Evolutionary conservation across 225 moss, liverwort and hornwort genomes (phyloP).

Genomic region (Polytrichum formosum): DNA sequence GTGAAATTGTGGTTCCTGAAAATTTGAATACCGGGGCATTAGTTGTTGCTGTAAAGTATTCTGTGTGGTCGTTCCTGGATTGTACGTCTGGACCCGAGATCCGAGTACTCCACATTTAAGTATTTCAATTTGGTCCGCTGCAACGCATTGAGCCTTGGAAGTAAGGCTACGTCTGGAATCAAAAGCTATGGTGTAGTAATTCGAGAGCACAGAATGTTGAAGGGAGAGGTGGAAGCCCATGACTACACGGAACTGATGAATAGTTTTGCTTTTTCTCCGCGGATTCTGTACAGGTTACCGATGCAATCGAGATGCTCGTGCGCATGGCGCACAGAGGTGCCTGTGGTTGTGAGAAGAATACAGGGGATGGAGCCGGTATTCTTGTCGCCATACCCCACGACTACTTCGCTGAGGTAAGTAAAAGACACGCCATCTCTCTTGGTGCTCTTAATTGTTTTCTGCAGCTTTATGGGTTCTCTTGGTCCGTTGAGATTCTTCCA

Average conservation of each 20-base stretch:
- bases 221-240: too few species aligned
- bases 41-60: too few species aligned
- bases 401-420: slow-evolving; percentile 51
- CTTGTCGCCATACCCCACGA: slow-evolving; percentile 64
- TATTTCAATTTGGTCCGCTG: background rate
- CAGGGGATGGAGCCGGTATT: slow-evolving; percentile 78
- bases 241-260: too few species aligned
- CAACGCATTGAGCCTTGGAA: background rate
- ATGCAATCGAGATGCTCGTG: slow-evolving; percentile 74
- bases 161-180: too few species aligned
- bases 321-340: slow-evolving; percentile 89
- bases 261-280: background rate
- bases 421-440: too few species aligned
- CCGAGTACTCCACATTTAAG: background rate
- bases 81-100: too few species aligned
- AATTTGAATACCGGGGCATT: too few species aligned
- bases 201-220: background rate
- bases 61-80: too few species aligned
- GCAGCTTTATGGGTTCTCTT: too few species aligned
- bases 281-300: slow-evolving; percentile 47
- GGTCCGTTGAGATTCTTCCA: too few species aligned
- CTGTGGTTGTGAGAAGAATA: slow-evolving; percentile 79
- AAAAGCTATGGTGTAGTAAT: background rate
- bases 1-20: too few species aligned
- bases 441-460: too few species aligned